Base-by-base conservation (phyloP, 352 stramenopile species). In the Phytophthora palmivora region DNA sequence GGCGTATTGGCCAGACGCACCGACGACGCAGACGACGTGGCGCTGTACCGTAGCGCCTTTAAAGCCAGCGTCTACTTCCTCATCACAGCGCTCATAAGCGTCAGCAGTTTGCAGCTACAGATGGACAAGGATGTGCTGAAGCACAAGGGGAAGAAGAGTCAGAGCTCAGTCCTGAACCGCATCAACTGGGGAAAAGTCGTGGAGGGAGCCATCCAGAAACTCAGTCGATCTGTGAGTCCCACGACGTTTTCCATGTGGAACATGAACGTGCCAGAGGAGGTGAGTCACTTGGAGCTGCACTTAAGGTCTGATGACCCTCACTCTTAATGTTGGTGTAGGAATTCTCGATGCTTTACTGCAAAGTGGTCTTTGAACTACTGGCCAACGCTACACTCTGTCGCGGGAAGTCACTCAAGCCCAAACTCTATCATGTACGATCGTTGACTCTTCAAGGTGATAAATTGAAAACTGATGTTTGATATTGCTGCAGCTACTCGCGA, bases 221-320 rank as follows among this genome's bases (percentile, higher is more conserved):
- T 93, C 12, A 84, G 49, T 33, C 84, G 82, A 26, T 91, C 82
- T 6, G 73, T 93, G 26, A 81, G 70, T 56, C 70, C 84, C 9
- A 67, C 80, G 34, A 89, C 76, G 3, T 92, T 92, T 38, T 58
- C 63, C 15, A 74, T 94, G 45, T 94, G 85, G 85, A 79, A 81
- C 41, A 92, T 91, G 82, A 91, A 89, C 18, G 62, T 90, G 4
- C 85, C 85, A 1, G 85, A 94, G 54, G 85, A 92, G 70, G 82
- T 88, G 32, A 6, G 30, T 34, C 30, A 10, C 6, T 9, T 34
- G 67, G 11, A 36, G 7, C 8, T 1, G 14, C 16, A 2, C 2
- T 32, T 32, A 7, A 2, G 30, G 5, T 14, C 3, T 34, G 10
- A 44, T 12, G 19, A n/a, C n/a, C n/a, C 14, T 33, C 30, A 18